Percentiles rank a stretch among this genome's conserved stretches.
Evolutionary conservation across 768 basidiomycete genomes (phyloP).

Genomic region (Coprinopsis sp.): DNA sequence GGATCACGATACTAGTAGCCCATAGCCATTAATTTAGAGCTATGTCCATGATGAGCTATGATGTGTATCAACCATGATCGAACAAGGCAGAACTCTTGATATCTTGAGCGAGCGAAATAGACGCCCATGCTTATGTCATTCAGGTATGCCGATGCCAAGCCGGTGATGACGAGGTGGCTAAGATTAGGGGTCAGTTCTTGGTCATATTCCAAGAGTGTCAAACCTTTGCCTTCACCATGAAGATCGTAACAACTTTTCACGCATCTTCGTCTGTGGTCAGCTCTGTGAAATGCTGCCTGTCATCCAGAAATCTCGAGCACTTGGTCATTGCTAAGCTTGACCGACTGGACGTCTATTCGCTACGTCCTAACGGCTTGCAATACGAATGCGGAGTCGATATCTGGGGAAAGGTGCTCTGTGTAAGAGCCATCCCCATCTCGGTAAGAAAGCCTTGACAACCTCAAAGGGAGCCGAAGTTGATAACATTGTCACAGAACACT

Average conservation of each 20-base stretch:
- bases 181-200: too few species aligned
- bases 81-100: too few species aligned
- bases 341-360: conserved; percentile 62
- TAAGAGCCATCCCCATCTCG: conserved; percentile 50
- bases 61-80: too few species aligned
- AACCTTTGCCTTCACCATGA: conserved; percentile 29
- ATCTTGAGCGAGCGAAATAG: too few species aligned
- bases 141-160: too few species aligned
- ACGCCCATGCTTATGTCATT: too few species aligned
- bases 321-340: conserved; percentile 67
- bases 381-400: conserved; percentile 58
- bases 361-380: conserved; percentile 55
- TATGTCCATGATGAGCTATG: too few species aligned
- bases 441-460: conserved; percentile 31
- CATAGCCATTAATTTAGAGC: too few species aligned
- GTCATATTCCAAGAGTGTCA: too few species aligned
- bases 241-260: conserved; percentile 73
- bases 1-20: too few species aligned
- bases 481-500: conserved; percentile 24
- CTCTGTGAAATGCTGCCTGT: conserved; percentile 66
- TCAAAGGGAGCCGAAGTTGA: conserved; percentile 12
- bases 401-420: conserved; percentile 60
- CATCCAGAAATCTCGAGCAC: conserved; percentile 49
- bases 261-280: conserved; percentile 65
- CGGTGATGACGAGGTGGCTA: too few species aligned